Evolutionary conservation across 2,329 filamentous ascomycete genomes (phyloP), one percentile per base, ranked within the genome.

Genomic region (Colletotrichum sp.): DNA sequence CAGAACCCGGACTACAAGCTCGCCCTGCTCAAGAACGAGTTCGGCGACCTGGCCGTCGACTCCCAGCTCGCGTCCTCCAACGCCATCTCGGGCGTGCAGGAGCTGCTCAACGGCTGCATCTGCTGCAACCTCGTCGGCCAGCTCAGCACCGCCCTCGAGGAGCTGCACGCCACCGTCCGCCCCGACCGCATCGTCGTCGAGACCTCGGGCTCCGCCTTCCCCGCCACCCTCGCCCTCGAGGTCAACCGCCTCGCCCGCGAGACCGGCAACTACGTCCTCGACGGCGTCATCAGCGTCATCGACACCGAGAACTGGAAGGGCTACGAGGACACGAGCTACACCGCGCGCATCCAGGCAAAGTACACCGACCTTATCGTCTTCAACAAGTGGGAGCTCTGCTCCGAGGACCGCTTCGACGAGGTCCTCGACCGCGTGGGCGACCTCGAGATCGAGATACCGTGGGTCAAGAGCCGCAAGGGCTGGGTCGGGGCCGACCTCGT

Each of bases 101-200:
- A 99, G 85, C 90, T 99, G 2, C 93, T 99, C 70, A 98, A 98
- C 83, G 97, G 96, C 79, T 98, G 97, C 87, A 98, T 99, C 85
- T 99, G 97, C 91, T 99, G 97, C 88, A 98, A 98, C 83, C 93
- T 98, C 30, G 96, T 99, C 76, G 97, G 97, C 18, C 95, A 98
- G 84, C 92, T 99, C 9, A 91, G 92, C 75, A 92, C 94, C 64
- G 96, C 96, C 2, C 92, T 99, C 21, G 86, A 90, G 58, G 93
- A 97, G 81, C 92, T 99, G 55, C 90, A 91, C 66, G 84, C 87
- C 28, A 83, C 83, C 16, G 83, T 88, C 38, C 77, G 79, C 0
- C 96, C 96, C 1, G 94, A 98, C 82, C 91, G 97, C 71, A 97
- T 99, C 84, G 92, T 99, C 68, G 93, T 99, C 83, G 97, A 99